Evolutionary conservation across 2,329 filamentous ascomycete species (phyloP).

Genomic region (Calonectria leucothoes): DNA sequence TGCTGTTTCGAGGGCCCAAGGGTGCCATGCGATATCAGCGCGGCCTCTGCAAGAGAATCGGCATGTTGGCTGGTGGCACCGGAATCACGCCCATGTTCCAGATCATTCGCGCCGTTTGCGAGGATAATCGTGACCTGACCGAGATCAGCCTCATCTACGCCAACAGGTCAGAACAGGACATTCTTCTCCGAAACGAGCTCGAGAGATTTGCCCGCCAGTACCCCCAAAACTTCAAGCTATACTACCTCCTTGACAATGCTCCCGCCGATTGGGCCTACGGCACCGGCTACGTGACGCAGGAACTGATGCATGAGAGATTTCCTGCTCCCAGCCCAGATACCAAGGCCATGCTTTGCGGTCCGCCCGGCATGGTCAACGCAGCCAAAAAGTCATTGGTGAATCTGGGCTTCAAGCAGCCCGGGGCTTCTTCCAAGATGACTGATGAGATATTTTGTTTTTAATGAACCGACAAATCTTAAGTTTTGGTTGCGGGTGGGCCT

Average conservation of each 20-base stretch:
- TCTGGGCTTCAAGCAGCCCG: slow-evolving; percentile 64
- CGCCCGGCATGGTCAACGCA: slow-evolving; percentile 69
- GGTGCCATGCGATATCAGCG: slow-evolving; percentile 65
- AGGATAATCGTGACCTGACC: slow-evolving; percentile 68
- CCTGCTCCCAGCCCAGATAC: slow-evolving; percentile 57
- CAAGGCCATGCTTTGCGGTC: slow-evolving; percentile 70
- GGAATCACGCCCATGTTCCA: slow-evolving; percentile 57
- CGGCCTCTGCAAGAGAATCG: slow-evolving; percentile 56
- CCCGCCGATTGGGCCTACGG: slow-evolving; percentile 59
- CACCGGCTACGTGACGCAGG: slow-evolving; percentile 62
- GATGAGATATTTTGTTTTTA: slow-evolving; percentile 69
- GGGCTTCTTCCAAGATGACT: slow-evolving; percentile 60
- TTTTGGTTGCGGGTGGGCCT: neutral
- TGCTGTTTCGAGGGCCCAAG: slow-evolving; percentile 66
- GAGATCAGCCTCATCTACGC: slow-evolving; percentile 69
- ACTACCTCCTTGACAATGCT: slow-evolving; percentile 65
- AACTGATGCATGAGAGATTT: slow-evolving; percentile 61
- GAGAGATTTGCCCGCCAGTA: slow-evolving; percentile 63
- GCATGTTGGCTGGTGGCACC: slow-evolving; percentile 64
- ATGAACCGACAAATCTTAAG: neutral
- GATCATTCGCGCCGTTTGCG: slow-evolving; percentile 72
- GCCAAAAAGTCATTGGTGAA: slow-evolving; percentile 62
- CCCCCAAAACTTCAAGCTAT: slow-evolving; percentile 65
- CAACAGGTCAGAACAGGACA: slow-evolving; percentile 69
- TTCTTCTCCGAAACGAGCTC: slow-evolving; percentile 67